These are phyloP conservation scores for Atkinsonella hypoxylon DNA, from an alignment of 2,329 filamentous ascomycete species.

Conservation along the genomic window DNA sequence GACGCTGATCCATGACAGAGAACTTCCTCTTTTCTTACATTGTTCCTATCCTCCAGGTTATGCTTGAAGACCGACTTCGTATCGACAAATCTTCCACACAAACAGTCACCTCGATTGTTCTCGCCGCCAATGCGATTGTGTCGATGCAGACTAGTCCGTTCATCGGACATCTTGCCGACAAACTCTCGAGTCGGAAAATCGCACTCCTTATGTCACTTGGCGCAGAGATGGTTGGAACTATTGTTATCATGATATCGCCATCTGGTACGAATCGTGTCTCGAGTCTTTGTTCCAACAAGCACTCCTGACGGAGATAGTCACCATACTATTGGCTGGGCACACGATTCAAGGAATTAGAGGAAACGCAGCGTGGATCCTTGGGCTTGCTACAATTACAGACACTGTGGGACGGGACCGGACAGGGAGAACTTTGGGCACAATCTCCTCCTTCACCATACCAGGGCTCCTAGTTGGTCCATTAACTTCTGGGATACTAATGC, in stretches of 20 bases:
- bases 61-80: neutral
- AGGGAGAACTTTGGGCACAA: neutral
- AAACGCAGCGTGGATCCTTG: constrained; percentile 1
- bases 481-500: neutral
- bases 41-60: neutral
- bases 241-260: neutral
- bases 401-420: neutral
- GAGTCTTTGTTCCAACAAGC: neutral
- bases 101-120: neutral
- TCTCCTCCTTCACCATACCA: neutral
- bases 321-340: neutral
- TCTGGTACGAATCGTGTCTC: neutral
- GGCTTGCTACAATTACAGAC: neutral
- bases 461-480: neutral
- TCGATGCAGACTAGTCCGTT: neutral
- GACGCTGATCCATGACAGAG: neutral
- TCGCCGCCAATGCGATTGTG: neutral
- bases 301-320: neutral
- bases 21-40: neutral
- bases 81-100: neutral
- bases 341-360: neutral
- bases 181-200: neutral
- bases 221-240: neutral
- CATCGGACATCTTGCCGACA: neutral
- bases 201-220: neutral